Percentiles rank a stretch among this genome's conserved stretches.
These are phyloP conservation scores for Amoebophrya sp. DNA, from an alignment of 169 alveolate genomes.

Conservation along the genomic window DNA sequence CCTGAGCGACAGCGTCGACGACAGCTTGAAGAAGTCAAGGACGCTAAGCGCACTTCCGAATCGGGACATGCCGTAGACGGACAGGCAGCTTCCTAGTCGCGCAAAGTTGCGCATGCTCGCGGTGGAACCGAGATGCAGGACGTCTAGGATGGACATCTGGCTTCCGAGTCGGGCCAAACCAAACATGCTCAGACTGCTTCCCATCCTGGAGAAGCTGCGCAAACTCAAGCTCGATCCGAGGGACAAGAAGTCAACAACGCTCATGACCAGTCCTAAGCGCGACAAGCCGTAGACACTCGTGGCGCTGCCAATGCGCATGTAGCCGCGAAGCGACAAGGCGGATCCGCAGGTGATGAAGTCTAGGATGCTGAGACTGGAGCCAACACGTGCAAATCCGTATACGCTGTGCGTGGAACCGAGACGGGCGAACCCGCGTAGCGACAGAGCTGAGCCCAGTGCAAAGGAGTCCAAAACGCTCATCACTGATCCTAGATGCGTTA, in stretches of 20 bases:
- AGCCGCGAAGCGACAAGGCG: background rate
- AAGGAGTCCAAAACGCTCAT: background rate
- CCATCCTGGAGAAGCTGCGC: background rate
- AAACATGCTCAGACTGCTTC: background rate
- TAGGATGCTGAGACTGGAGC: background rate
- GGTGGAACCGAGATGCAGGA: background rate
- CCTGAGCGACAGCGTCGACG: background rate
- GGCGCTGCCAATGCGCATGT: background rate
- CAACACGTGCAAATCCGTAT: slow-evolving; percentile 14
- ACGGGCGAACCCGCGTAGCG: background rate
- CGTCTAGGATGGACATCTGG: background rate
- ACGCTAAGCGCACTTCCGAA: background rate
- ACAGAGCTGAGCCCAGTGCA: background rate
- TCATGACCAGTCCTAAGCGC: background rate
- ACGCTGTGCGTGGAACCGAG: background rate
- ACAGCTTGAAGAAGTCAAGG: background rate
- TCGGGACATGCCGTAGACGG: slow-evolving; percentile 4
- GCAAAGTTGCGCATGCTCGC: background rate
- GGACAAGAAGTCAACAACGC: background rate
- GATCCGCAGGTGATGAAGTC: background rate
- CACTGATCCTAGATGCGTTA: background rate
- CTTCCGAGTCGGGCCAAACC: background rate
- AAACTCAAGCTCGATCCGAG: background rate
- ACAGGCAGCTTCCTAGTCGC: background rate
- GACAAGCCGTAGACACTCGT: background rate